These are phyloP conservation scores for Saccharomycopsis hybrid DNA, from an alignment of 1,139 yeast species.

Conservation along the genomic window DNA sequence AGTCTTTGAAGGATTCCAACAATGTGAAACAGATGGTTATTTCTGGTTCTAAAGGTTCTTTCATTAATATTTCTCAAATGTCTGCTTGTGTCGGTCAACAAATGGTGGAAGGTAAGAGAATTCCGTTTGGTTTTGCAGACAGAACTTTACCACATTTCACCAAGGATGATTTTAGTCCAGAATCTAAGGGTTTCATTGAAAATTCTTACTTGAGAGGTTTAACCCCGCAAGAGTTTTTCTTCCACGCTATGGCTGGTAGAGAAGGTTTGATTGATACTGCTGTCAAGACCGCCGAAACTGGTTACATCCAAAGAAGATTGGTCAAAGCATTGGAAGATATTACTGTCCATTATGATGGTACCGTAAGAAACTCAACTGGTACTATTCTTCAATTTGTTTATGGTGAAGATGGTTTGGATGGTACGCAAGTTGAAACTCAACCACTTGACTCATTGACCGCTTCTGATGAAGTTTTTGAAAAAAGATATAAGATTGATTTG, in stretches of 20 bases:
- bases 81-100: conserved; percentile 99
- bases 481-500: conserved; percentile 80
- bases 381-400: conserved; percentile 93
- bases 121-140: conserved; percentile 94
- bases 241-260: conserved; percentile 99
- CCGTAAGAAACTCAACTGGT: conserved; percentile 95
- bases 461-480: conserved; percentile 74
- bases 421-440: conserved; percentile 95
- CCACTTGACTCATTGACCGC: conserved; percentile 97
- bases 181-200: conserved; percentile 96
- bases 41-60: conserved; percentile 98
- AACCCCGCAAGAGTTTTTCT: conserved; percentile 97
- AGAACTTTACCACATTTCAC: conserved; percentile 97
- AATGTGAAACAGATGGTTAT: conserved; percentile 99
- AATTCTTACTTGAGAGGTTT: conserved; percentile 95
- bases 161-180: conserved; percentile 97
- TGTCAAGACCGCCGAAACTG: conserved; percentile 97
- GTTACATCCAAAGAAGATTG: conserved; percentile 97
- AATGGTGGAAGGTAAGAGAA: conserved; percentile 99
- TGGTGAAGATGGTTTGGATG: conserved; percentile 99
- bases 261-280: conserved; percentile 99
- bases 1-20: conserved; percentile 86
- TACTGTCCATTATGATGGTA: conserved; percentile 98
- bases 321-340: conserved; percentile 98
- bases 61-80: conserved; percentile 98